Percentiles rank a stretch among this genome's conserved stretches.
phyloP scores from a whole-genome alignment of 371 early-diverging fungal species.

The Mortierella sp. region DNA sequence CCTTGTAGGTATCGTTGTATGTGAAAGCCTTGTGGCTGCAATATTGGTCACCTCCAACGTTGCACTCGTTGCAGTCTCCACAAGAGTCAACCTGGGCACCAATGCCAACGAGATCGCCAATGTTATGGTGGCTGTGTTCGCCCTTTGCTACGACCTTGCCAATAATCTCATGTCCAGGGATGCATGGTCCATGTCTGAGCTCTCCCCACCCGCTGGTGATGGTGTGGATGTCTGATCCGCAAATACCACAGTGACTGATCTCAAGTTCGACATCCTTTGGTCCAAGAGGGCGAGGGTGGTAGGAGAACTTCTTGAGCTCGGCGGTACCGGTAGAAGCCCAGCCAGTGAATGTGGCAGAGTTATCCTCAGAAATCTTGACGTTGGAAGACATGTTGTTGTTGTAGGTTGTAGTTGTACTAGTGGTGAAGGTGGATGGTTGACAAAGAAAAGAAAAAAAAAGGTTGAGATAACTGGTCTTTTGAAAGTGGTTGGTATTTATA shows the following conservation, averaged over 20 bases:
- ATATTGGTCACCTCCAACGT: conserved; percentile 61
- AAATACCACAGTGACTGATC: conserved; percentile 71
- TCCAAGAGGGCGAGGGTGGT: conserved; percentile 59
- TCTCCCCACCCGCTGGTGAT: conserved; percentile 71
- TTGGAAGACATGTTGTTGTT: conserved; percentile 1
- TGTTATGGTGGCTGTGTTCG: conserved; percentile 61
- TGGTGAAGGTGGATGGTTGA: not conserved
- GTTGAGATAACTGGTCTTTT: not conserved
- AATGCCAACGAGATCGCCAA: conserved; percentile 86
- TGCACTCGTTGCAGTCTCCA: conserved; percentile 64
- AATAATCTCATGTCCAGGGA: conserved; percentile 87
- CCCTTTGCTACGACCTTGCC: conserved; percentile 75
- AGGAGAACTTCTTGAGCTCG: conserved; percentile 55
- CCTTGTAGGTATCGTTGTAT: conserved; percentile 58
- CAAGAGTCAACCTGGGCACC: conserved; percentile 72
- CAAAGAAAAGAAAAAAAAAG: too few relatives aligned
- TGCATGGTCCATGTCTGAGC: conserved; percentile 63
- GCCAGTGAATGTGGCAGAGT: conserved; percentile 32
- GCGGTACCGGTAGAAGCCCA: conserved; percentile 46
- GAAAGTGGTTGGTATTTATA: not conserved
- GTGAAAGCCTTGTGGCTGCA: conserved; percentile 66
- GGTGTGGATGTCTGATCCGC: conserved; percentile 75
- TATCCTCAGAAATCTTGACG: conserved; percentile 21
- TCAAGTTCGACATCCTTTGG: conserved; percentile 65
- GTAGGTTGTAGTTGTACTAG: not conserved